phyloP scores from a whole-genome alignment of 768 basidiomycete genomes.

The Rhodotorula sphaerocarpa region DNA sequence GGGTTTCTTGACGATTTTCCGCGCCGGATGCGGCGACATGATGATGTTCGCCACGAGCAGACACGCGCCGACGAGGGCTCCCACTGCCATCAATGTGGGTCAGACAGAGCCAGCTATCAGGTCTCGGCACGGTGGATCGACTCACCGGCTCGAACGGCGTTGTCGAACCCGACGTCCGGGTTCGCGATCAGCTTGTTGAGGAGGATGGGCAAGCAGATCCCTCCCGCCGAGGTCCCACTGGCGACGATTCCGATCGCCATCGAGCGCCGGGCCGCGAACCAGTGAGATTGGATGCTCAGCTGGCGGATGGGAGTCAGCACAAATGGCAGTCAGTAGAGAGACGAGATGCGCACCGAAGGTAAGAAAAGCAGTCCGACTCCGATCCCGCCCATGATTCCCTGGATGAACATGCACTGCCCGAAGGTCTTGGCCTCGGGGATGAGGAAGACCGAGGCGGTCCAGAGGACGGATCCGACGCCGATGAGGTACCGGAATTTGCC shows the following conservation, averaged over 20 bases:
- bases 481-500: slow-evolving; percentile 22
- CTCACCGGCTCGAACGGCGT: slow-evolving; percentile 38
- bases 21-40: slow-evolving; percentile 41
- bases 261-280: slow-evolving; percentile 58
- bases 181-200: slow-evolving; percentile 51
- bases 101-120: neutral
- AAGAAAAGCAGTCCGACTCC: slow-evolving; percentile 49
- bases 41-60: slow-evolving; percentile 47
- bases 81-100: slow-evolving; percentile 39
- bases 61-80: slow-evolving; percentile 48
- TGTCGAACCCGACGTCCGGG: slow-evolving; percentile 33
- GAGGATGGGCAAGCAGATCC: slow-evolving; percentile 56
- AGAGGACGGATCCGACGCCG: slow-evolving; percentile 45
- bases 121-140: neutral
- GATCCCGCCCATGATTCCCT: slow-evolving; percentile 51
- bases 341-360: slow-evolving; percentile 45
- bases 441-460: slow-evolving; percentile 41
- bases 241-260: slow-evolving; percentile 64
- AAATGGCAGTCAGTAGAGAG: neutral
- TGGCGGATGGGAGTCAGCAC: no score
- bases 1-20: slow-evolving; percentile 5
- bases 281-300: slow-evolving; percentile 43
- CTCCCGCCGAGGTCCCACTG: slow-evolving; percentile 59
- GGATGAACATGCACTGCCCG: slow-evolving; percentile 50
- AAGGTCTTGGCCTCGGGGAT: slow-evolving; percentile 17